phyloP scores from a whole-genome alignment of 2,329 filamentous ascomycete genomes.

The Fusarium tanahbumbuense region DNA sequence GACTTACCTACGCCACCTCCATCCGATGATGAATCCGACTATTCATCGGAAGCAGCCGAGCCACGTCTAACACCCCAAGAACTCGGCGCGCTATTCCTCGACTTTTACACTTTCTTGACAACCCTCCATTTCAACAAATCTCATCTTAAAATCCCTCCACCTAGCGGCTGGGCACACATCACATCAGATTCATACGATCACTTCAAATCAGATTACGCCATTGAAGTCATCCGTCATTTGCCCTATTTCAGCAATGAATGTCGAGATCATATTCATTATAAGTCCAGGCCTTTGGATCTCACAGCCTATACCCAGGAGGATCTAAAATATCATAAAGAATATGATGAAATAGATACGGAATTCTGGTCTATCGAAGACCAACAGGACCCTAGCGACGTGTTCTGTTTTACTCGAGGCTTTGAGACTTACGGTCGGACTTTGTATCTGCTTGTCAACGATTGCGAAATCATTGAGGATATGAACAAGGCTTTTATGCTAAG shows the following conservation, averaged over 20 bases:
- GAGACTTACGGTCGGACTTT: neutral
- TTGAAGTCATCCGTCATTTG: neutral
- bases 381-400: neutral
- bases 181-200: neutral
- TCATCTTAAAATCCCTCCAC: neutral
- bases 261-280: neutral
- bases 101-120: neutral
- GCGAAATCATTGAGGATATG: neutral
- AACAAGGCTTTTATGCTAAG: accelerated
- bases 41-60: neutral
- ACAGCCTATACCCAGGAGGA: neutral
- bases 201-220: neutral
- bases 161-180: neutral
- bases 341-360: accelerated
- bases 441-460: neutral
- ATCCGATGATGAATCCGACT: neutral
- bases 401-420: neutral
- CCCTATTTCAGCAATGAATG: neutral
- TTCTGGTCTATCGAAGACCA: neutral
- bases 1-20: neutral
- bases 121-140: neutral
- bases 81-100: neutral
- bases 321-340: neutral
- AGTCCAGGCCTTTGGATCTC: neutral
- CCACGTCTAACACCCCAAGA: neutral